Percentiles rank a stretch among this genome's conserved stretches.
phyloP scores from a whole-genome alignment of 2,329 filamentous ascomycete genomes.

The Leptosphaerulina australis region DNA sequence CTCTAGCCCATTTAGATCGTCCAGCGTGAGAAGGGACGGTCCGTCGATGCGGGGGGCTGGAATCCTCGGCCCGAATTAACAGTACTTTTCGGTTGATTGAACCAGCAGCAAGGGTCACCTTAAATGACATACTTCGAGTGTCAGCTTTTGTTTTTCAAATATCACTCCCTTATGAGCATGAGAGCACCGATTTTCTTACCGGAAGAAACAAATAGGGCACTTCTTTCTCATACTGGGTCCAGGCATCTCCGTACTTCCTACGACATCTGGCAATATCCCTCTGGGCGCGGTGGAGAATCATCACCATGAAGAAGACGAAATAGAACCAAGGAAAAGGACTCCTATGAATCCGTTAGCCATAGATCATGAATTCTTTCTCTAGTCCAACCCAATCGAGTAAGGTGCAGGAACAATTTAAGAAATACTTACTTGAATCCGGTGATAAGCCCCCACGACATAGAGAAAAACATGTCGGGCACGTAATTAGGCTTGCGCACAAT shows the following conservation, averaged over 20 bases:
- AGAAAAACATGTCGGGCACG: slow-evolving; percentile 79
- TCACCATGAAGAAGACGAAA: slow-evolving; percentile 75
- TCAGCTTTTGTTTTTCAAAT: neutral
- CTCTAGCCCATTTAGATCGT: too few species aligned
- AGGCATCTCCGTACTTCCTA: slow-evolving; percentile 78
- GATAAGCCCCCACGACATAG: slow-evolving; percentile 75
- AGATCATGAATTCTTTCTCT: neutral
- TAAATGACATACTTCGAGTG: slow-evolving; percentile 6
- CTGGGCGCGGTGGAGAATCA: slow-evolving; percentile 78
- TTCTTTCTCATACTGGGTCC: slow-evolving; percentile 76
- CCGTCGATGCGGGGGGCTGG: too few species aligned
- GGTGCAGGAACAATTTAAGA: neutral
- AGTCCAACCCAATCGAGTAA: neutral
- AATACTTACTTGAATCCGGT: slow-evolving; percentile 71
- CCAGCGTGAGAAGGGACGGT: too few species aligned
- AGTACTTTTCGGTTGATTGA: neutral
- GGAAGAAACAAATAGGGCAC: slow-evolving; percentile 87
- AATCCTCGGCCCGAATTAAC: too few species aligned
- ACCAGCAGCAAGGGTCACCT: too few species aligned
- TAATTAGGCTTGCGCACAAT: slow-evolving; percentile 80
- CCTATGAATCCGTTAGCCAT: neutral
- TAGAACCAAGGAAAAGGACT: slow-evolving; percentile 85
- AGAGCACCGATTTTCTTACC: slow-evolving; percentile 38
- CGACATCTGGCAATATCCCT: slow-evolving; percentile 77
- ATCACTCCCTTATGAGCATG: neutral